Evolutionary conservation across 2,329 filamentous ascomycete genomes (phyloP), one percentile per base, ranked within the genome.

Genomic region (Dothidotthia symphoricarpi): DNA sequence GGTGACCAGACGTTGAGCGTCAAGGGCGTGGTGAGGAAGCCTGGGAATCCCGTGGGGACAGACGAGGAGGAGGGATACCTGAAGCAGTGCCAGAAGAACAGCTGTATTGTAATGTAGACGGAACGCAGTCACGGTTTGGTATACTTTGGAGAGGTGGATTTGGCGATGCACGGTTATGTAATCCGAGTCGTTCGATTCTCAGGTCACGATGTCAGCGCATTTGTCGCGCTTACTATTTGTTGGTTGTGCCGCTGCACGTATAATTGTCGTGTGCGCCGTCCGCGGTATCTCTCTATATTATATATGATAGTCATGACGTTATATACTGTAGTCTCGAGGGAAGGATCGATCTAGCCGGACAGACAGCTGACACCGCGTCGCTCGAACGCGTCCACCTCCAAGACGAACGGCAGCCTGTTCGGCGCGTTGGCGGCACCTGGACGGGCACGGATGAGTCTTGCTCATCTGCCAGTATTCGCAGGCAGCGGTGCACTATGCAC

Each of bases 1-100:
- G 93, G 91, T 2, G 81, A 89, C 51, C 91, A 97, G 68, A 82
- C 72, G 31, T 75, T 98, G 37, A 85, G 78, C 45, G 76, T 96
- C 7, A 82, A 78, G 14, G 93, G 93, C 0, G 70, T 87, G 14
- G 81, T 85, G 54, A 78, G 84, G 54, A 83, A 75, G 53, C 63
- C 66, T 31, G 67, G 68, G 4, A 57, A 52, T 24, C 63, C 51
- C 33, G 47, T 64, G 28, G 81, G 77, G 2, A 76, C 76, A 3
- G 80, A 81, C 4, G 86, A 88, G 41, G 86, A 89, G 33, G 79
- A 82, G 36, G 85, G 86, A 0, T 96, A 95, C 64, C 68, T 95
- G 57, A 86, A 91, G 55, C 71, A 74, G 49, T 75, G 72, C 57
- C 68, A 69, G 59, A 62, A 63, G 47, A 61, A 68, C 53, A 67